Base-by-base conservation (phyloP, 2,329 filamentous ascomycete species). In the Leptosphaerulina australis region DNA sequence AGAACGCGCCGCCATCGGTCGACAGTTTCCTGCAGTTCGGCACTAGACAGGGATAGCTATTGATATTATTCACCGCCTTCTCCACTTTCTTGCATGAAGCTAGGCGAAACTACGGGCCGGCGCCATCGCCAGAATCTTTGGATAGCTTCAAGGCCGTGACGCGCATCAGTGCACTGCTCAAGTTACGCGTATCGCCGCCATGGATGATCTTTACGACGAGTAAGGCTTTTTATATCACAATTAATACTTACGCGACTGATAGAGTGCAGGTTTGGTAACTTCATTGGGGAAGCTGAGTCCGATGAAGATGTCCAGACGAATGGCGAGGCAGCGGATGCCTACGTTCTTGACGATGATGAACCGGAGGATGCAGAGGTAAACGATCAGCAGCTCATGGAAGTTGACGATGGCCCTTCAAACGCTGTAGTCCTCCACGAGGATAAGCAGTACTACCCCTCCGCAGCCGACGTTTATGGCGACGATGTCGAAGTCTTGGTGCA, bases 361-460 rank as follows among this genome's bases (percentile, higher is more conserved):
- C 68, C 83, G 44, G 69, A 70, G 3, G 73, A 73, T 35, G 69
- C 60, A 21, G 55, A 58, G 18, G 79, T 76, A 30, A 81, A 86
- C 28, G 87, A 88, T 35, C 88, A 95, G 71, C 89, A 96, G 76
- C 78, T 94, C 64, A 97, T 99, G 93, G 90, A 97, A 67, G 78
- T 97, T 33, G 93, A 97, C 70, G 88, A 92, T 38, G 91, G 89
- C 11, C 90, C 93, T 3, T 97, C 92, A 4, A 99, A 97, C 73
- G 93, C 94, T 41, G 91, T 99, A n/a, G 83, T 99, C 50, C 83
- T 99, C 35, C 94, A 99, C 76, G 94, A 99, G 80, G 94, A 99
- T 77, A 99, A 99, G 75, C 94, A 97, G 72, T 99, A 99, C 75
- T 99, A 99, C 71, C 94, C 94, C 22, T 96, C 92, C n/a, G 94